Base-by-base conservation (phyloP, 1,284 basidiomycete species). In the Amylostereum areolatum region DNA sequence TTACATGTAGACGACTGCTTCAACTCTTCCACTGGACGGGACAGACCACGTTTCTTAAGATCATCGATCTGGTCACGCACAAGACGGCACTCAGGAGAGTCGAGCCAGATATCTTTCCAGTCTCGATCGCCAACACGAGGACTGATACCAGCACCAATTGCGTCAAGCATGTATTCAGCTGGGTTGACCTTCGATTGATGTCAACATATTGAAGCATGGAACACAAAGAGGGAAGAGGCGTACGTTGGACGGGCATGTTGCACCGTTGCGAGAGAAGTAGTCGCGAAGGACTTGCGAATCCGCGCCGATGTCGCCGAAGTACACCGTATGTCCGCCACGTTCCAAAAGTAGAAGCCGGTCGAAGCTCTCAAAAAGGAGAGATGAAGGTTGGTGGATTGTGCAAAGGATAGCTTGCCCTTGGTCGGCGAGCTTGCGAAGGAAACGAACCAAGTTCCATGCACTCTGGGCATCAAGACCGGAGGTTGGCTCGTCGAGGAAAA, bases 341-440 rank as follows among this genome's bases (percentile, higher is more conserved):
- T 85, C 78, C 24, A 89, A 70, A 4, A 89, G 70, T 11, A 89
- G 65, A 24, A 89, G 67, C 40, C 83, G 76, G 58, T 89, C 86
- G 61, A 97, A 96, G 53, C 81, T 83, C 62, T 88, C 81, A 57
- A 89, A 88, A 18, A 81, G 62, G 42, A 79, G 61, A 18, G 77
- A 71, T 2, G 76, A 78, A 18, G 88, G 88, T 60, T 90, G 88
- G 61, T 95, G 93, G 56, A 89, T 87, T 2, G 68, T 68, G 77
- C 86, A 69, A 67, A 85, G 50, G 76, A 51, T 51, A 12, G 49
- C 49, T 29, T 93, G 90, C 3, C 93, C 93, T 59, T 85, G 82
- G 56, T 87, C 80, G 4, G 90, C 90, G 31, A 95, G 78, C 62
- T 92, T 91, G 28, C 85, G 87, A 86, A 96, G 68, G 72, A 95